These are phyloP conservation scores for Conidiobolus incongruus DNA, from an alignment of 371 early-diverging fungal genomes.

Conservation along the genomic window DNA sequence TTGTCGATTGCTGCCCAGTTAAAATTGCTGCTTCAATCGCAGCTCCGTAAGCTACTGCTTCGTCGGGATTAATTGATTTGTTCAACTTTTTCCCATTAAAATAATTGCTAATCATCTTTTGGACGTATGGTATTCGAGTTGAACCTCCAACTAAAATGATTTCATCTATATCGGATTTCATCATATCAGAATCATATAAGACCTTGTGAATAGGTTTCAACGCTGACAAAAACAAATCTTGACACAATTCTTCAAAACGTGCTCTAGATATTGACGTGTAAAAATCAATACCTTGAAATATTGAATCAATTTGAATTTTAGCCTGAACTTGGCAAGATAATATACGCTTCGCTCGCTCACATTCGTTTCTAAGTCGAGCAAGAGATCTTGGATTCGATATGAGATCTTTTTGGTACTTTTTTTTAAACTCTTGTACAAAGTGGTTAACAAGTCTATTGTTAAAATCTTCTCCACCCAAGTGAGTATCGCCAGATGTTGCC, in stretches of 20 bases:
- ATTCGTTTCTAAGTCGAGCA: too few relatives aligned
- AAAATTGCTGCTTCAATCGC: conserved; percentile 97
- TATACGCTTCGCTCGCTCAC: too few relatives aligned
- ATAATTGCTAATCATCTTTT: conserved; percentile 69
- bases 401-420: conserved; percentile 40
- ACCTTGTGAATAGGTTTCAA: too few relatives aligned
- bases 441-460: too few relatives aligned
- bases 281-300: too few relatives aligned
- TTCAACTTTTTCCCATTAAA: conserved; percentile 83
- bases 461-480: too few relatives aligned
- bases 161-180: conserved; percentile 83
- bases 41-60: conserved; percentile 98
- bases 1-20: too few relatives aligned
- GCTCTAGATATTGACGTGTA: too few relatives aligned
- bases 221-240: too few relatives aligned
- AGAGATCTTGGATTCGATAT: conserved; percentile 44
- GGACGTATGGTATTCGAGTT: conserved; percentile 95
- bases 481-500: conserved; percentile 46
- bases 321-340: too few relatives aligned
- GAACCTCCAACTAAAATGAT: conserved; percentile 99
- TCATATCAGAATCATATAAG: conserved; percentile 74
- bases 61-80: conserved; percentile 96
- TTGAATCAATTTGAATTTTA: too few relatives aligned
- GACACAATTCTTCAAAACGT: too few relatives aligned
- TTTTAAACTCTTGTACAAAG: conserved; percentile 50